Evolutionary conservation across 108 stramenopile species (phyloP).

Genomic region (Epipyxis sp.): DNA sequence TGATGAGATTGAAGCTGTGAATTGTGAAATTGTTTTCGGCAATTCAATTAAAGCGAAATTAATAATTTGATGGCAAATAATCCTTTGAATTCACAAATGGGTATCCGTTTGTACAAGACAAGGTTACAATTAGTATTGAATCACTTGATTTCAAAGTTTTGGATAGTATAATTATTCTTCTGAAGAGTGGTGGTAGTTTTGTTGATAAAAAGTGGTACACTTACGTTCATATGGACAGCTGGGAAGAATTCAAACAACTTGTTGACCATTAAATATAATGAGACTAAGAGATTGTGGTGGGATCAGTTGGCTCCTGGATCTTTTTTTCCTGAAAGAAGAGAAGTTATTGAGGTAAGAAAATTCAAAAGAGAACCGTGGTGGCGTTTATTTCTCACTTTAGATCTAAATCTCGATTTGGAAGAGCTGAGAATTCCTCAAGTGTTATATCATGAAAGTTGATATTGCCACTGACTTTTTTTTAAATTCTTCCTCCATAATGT

Average conservation of each 20-base stretch:
- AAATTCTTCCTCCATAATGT: too few species aligned
- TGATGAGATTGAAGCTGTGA: too few species aligned
- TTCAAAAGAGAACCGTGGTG: too few species aligned
- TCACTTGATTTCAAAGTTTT: background rate
- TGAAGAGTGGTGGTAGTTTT: background rate
- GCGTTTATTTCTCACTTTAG: too few species aligned
- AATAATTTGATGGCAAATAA: background rate
- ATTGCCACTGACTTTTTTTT: too few species aligned
- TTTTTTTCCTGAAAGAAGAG: background rate
- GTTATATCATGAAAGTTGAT: too few species aligned
- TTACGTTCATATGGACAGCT: conserved; percentile 8
- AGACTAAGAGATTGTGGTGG: background rate
- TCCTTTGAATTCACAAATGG: background rate
- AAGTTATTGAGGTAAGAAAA: background rate
- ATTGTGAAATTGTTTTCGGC: too few species aligned
- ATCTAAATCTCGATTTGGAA: too few species aligned
- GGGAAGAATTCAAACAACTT: background rate
- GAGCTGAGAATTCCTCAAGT: too few species aligned
- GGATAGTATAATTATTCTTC: background rate
- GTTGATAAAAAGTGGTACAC: background rate
- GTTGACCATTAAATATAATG: background rate
- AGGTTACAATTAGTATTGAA: background rate
- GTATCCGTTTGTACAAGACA: background rate
- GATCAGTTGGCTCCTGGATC: background rate
- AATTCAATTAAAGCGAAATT: too few species aligned